Base-by-base conservation (phyloP, 805 yeast species). In the Hanseniaspora thailandica region DNA sequence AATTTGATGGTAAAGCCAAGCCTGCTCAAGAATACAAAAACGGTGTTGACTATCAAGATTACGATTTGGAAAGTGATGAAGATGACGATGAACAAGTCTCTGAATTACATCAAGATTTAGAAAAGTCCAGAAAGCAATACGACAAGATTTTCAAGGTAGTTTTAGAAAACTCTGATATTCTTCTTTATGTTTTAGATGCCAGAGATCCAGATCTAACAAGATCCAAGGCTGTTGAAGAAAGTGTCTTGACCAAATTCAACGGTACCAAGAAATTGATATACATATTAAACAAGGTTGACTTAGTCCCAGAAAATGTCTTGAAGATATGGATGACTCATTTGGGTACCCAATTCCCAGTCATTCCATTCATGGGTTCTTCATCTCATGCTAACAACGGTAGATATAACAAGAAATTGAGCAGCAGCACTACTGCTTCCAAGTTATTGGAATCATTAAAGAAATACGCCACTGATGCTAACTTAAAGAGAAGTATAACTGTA, bases 191-290 rank as follows among this genome's bases (percentile, higher is more conserved):
- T n/a, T 71, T 90, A 63, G 98, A 90, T 69, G 96, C 98, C 1
- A 82, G 98, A 68, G 96, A 93, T 68, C 98, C 98, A 53, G 95
- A 86, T 67, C 82, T 87, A 19, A 90, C 97, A 2, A 80, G 98
- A 64, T 88, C 97, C 8, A 80, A 81, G 65, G 86, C 80, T 64
- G 89, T 93, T 40, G 98, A 93, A 72, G 84, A 86, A 65, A 86
- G 94, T 2, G 87, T 93, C 45, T 70, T 89, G 56, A 77, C 80
- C 60, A 84, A 85, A 56, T 50, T 50, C 44, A 80, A 81, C 51
- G 56, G 56, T 26, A 66, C 69, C 45, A 93, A 93, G 68, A 78
- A 97, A 63, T 75, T 93, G 58, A 85, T 93, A 54, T 77, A 88
- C 60, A 77, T 90, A 44, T 71, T 93, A 60, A 93, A 93, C 73